Evolutionary conservation across 2,329 filamentous ascomycete species (phyloP).

Genomic region (Aspergillus fumigatus): DNA sequence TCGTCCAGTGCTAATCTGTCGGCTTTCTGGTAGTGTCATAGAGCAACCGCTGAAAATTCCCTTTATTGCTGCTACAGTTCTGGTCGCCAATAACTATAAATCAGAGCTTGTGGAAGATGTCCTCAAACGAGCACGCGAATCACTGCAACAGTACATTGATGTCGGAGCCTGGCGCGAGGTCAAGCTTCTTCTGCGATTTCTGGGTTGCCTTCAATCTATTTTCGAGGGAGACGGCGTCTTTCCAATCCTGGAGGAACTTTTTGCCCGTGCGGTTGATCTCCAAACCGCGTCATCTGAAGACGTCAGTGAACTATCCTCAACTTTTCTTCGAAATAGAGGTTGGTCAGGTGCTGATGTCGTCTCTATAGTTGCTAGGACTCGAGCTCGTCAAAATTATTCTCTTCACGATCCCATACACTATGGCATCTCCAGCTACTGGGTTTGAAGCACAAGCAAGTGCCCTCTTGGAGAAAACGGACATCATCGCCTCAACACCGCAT

Average conservation of each 20-base stretch:
- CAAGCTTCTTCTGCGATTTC: constrained; percentile 83
- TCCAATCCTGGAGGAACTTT: constrained; percentile 80
- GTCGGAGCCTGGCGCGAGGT: constrained; percentile 81
- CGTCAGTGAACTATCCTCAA: constrained; percentile 50
- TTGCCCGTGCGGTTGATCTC: constrained; percentile 82
- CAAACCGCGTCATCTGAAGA: constrained; percentile 92
- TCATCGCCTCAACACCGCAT: constrained; percentile 86
- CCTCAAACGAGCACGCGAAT: constrained; percentile 57
- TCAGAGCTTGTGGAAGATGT: constrained; percentile 69
- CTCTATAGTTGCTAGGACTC: constrained; percentile 55
- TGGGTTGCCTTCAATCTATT: constrained; percentile 78
- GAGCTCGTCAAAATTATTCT: constrained; percentile 97
- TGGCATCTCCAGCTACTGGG: constrained; percentile 66
- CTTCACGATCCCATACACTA: constrained; percentile 85
- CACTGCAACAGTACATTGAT: constrained; percentile 63
- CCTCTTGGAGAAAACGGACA: constrained; percentile 88
- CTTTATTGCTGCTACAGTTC: constrained; percentile 78
- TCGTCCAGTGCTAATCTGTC: constrained; percentile 15
- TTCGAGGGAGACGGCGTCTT: constrained; percentile 83
- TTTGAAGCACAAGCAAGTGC: constrained; percentile 70
- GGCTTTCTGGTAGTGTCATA: constrained; percentile 47
- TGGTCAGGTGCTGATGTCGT: constrained; percentile 11
- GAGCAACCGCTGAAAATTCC: constrained; percentile 99
- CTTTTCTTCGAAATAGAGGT: not conserved
- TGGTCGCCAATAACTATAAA: constrained; percentile 73